A percentile compares a stretch with the other conserved stretches of the same genome.
Evolutionary conservation across 352 stramenopile genomes (phyloP).

Genomic region (Globisporangium paddicum): DNA sequence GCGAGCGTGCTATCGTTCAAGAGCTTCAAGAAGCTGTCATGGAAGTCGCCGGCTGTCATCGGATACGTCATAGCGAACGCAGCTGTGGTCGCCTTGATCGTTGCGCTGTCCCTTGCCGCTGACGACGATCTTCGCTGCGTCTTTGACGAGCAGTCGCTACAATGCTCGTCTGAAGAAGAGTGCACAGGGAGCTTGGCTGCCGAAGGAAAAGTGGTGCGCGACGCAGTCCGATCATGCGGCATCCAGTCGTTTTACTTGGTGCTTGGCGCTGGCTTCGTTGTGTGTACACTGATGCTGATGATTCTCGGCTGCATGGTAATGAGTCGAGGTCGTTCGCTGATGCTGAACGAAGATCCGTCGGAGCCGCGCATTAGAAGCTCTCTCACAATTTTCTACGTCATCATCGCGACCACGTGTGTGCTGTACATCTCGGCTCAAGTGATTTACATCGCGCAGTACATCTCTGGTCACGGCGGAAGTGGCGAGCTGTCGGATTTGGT

Average conservation of each 20-base stretch:
- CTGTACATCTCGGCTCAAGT: conserved; percentile 85
- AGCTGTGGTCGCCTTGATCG: conserved; percentile 62
- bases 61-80: conserved; percentile 61
- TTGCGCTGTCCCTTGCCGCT: conserved; percentile 46
- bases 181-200: conserved; percentile 54
- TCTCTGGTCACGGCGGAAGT: conserved; percentile 46
- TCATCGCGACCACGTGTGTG: conserved; percentile 84
- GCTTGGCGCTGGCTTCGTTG: conserved; percentile 72
- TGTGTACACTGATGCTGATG: conserved; percentile 85
- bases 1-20: conserved; percentile 81
- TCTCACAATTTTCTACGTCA: conserved; percentile 86
- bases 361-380: conserved; percentile 80
- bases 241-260: conserved; percentile 83
- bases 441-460: conserved; percentile 86
- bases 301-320: conserved; percentile 86
- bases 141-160: conserved; percentile 54
- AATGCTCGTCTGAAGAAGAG: conserved; percentile 50
- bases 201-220: conserved; percentile 59
- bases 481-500: conserved; percentile 74
- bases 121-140: conserved; percentile 67
- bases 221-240: conserved; percentile 60
- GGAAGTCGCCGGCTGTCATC: conserved; percentile 75
- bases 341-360: conserved; percentile 83
- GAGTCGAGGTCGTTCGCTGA: conserved; percentile 73
- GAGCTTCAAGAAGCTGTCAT: conserved; percentile 83